Conservation (phyloP, 352 stramenopile genomes). For the Discostella stelligera region DNA sequence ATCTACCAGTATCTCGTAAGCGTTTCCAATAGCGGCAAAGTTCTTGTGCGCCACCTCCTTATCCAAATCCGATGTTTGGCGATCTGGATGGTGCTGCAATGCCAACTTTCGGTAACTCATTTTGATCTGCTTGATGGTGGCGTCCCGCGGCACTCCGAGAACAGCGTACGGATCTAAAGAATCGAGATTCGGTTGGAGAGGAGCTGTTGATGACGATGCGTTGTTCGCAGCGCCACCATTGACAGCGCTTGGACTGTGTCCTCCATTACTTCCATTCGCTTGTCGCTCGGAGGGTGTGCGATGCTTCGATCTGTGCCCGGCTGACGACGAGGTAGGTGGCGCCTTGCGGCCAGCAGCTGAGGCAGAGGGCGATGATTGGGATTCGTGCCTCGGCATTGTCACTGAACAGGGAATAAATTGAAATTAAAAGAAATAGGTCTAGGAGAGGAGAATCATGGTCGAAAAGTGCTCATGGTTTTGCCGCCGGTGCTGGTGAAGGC, state of each 20-base stretch:
- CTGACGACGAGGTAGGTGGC: background rate
- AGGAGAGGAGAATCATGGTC: too few relatives aligned
- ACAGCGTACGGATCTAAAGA: conserved; percentile 64
- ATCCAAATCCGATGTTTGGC: conserved; percentile 43
- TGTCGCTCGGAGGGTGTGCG: conserved; percentile 1
- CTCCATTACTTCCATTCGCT: background rate
- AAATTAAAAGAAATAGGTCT: background rate
- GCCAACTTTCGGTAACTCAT: conserved; percentile 72
- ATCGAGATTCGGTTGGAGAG: conserved; percentile 20
- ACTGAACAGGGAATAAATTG: background rate
- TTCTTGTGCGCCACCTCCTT: conserved; percentile 38
- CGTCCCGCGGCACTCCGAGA: conserved; percentile 57
- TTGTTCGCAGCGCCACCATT: background rate
- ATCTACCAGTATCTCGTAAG: conserved; percentile 77
- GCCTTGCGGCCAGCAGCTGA: background rate
- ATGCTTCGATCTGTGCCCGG: background rate
- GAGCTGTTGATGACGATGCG: conserved; percentile 1
- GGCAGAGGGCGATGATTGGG: conserved; percentile 4
- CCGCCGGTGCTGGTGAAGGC: too few relatives aligned
- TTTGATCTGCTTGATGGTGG: conserved; percentile 70
- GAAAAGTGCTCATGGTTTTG: too few relatives aligned
- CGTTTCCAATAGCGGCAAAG: conserved; percentile 74
- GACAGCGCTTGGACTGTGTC: background rate
- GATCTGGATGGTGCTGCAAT: conserved; percentile 73
- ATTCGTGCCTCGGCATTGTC: conserved; percentile 16